These are phyloP conservation scores for Farysia itapuensis DNA, from an alignment of 1,284 basidiomycete genomes.

Conservation along the genomic window DNA sequence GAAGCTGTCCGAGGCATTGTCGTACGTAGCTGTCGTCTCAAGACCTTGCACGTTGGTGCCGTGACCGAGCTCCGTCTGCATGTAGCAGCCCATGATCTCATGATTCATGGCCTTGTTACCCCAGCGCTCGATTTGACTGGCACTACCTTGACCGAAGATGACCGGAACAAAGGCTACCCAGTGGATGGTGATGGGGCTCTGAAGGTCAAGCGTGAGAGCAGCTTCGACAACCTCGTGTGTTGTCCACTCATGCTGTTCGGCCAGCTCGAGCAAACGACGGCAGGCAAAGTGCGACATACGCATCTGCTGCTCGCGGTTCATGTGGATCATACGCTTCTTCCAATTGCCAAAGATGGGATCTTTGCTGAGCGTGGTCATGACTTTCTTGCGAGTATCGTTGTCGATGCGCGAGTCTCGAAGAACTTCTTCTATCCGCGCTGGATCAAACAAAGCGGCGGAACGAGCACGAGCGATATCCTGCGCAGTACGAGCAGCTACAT, in stretches of 20 bases:
- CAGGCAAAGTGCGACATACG: slow-evolving; percentile 49
- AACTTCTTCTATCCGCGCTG: slow-evolving; percentile 42
- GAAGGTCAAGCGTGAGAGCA: slow-evolving; percentile 43
- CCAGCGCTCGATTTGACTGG: slow-evolving; percentile 52
- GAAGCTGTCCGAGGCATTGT: slow-evolving; percentile 71
- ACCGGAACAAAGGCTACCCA: slow-evolving; percentile 57
- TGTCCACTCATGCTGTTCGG: slow-evolving; percentile 45
- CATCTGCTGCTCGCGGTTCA: slow-evolving; percentile 54
- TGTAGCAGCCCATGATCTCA: slow-evolving; percentile 56
- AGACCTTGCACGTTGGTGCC: slow-evolving; percentile 64
- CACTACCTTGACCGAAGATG: slow-evolving; percentile 49
- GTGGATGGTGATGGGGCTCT: slow-evolving; percentile 47
- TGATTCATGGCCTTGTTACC: slow-evolving; percentile 50
- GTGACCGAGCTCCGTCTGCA: slow-evolving; percentile 67
- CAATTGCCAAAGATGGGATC: slow-evolving; percentile 50
- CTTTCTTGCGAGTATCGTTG: slow-evolving; percentile 39
- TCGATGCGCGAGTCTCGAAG: slow-evolving; percentile 49
- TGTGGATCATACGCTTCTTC: slow-evolving; percentile 52
- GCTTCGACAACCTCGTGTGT: slow-evolving; percentile 53
- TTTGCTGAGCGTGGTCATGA: slow-evolving; percentile 36
- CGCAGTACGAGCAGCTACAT: slow-evolving; percentile 36
- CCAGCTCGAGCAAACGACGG: slow-evolving; percentile 46
- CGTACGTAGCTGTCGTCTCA: slow-evolving; percentile 77
- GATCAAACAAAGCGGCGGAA: slow-evolving; percentile 36
- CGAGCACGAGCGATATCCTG: slow-evolving; percentile 42